phyloP scores from a whole-genome alignment of 306 rosid genomes.

The Pachyrhizus erosus region DNA sequence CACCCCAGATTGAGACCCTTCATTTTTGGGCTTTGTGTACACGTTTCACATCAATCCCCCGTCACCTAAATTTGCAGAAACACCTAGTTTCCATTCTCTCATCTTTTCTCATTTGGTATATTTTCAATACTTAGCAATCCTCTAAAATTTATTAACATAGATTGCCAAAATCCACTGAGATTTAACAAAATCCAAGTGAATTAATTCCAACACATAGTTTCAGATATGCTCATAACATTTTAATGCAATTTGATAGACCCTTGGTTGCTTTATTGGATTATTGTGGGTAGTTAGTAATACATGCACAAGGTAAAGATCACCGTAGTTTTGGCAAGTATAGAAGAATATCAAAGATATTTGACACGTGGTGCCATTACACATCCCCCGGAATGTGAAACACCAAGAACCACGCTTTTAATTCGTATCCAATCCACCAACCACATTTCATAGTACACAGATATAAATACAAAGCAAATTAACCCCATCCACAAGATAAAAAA shows the following conservation, averaged over 20 bases:
- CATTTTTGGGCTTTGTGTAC: conserved; percentile 32
- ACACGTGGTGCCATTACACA: conserved; percentile 21
- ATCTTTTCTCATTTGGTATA: neutral
- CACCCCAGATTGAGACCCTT: conserved; percentile 34
- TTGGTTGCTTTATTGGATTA: neutral
- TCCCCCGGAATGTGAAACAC: conserved; percentile 36
- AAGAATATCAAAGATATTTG: conserved; percentile 43
- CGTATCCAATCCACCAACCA: conserved; percentile 37
- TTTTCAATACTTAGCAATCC: neutral
- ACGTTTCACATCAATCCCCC: conserved; percentile 30
- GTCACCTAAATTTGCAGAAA: conserved; percentile 16
- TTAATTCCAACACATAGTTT: neutral
- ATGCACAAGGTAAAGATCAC: conserved; percentile 43
- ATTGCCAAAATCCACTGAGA: conserved; percentile 31
- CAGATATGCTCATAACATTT: neutral
- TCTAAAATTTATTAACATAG: neutral
- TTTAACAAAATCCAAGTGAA: conserved; percentile 10
- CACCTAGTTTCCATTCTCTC: neutral
- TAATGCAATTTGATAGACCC: neutral
- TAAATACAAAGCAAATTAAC: neutral
- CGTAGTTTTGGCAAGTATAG: conserved; percentile 45
- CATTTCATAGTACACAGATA: neutral
- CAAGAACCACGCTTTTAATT: neutral
- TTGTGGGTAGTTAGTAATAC: conserved; percentile 39
- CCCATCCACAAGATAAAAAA: neutral